Evolutionary conservation across 2,329 filamentous ascomycete genomes (phyloP), one percentile per base, ranked within the genome.

Genomic region (Pseudogymnoascus sp.): DNA sequence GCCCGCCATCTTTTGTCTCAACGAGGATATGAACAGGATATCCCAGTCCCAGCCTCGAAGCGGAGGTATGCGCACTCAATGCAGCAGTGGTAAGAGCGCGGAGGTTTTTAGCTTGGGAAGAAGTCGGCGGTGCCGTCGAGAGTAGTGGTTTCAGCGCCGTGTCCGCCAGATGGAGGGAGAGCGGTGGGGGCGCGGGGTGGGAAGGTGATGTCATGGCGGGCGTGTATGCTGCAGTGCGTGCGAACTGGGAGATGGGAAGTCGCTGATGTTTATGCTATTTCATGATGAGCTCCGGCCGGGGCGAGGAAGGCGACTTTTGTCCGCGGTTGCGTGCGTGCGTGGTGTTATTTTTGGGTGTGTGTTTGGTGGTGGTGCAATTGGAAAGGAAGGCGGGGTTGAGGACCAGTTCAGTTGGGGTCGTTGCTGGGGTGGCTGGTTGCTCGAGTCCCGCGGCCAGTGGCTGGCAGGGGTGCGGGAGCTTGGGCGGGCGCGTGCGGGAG

Each of bases 81-180:
- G 83, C 81, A 58, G 78, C 77, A 50, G 77, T 76, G 33, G 83
- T 77, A 41, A 86, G 77, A 4, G 75, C 71, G 5, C 79, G 77
- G 59, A 86, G 78, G 35, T 63, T 57, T 57, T 60, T 63, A 59
- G 60, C 15, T 33, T 61, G 29, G 6, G 64, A 39, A 36, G 64
- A 60, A 31, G 64, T 26, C 17, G 70, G 60, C 72, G 72, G 74
- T 9, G 70, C 64, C 26, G 69, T 66, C 62, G 80, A 78, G 69
- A 86, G 77, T 65, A 86, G 77, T 33, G 83, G 81, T 4, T 80
- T 82, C 65, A 83, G 78, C 63, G 79, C 74, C 63, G 78, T 74
- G 75, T 85, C 83, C 66, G 81, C 78, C 63, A 86, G 78, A 75
- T 84, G 81, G 64, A 84, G 75, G 66, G 79, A 76, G 60, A 84